Evolutionary conservation across 1,284 basidiomycete genomes (phyloP).

Genomic region (Heimioporus retisporus): DNA sequence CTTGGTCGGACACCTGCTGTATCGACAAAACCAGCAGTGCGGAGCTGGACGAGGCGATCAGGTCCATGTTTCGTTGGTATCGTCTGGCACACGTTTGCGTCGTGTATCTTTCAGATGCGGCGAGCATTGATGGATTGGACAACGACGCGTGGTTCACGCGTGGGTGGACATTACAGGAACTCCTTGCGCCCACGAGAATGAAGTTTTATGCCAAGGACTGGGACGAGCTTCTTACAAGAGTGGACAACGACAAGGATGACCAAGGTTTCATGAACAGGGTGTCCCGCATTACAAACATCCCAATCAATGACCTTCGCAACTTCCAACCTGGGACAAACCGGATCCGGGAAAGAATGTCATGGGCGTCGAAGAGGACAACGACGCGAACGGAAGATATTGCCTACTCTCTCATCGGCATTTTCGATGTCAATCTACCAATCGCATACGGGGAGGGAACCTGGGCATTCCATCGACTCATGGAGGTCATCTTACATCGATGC

Average conservation of each 20-base stretch:
- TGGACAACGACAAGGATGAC: slow-evolving; percentile 26
- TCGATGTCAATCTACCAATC: slow-evolving; percentile 31
- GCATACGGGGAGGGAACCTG: slow-evolving; percentile 31
- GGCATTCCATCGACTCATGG: slow-evolving; percentile 36
- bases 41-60: slow-evolving; percentile 34
- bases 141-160: slow-evolving; percentile 30
- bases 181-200: slow-evolving; percentile 25
- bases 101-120: slow-evolving; percentile 25
- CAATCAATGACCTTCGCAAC: slow-evolving; percentile 15
- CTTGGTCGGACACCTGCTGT: slow-evolving; percentile 36
- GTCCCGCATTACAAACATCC: slow-evolving; percentile 26
- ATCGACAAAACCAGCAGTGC: slow-evolving; percentile 33
- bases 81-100: slow-evolving; percentile 27
- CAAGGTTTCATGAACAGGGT: slow-evolving; percentile 19
- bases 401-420: slow-evolving; percentile 33
- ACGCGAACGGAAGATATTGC: slow-evolving; percentile 31
- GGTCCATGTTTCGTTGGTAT: slow-evolving; percentile 37
- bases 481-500: slow-evolving; percentile 31
- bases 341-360: slow-evolving; percentile 31
- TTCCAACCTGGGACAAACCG: slow-evolving; percentile 30
- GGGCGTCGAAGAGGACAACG: slow-evolving; percentile 29
- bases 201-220: slow-evolving; percentile 29
- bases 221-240: slow-evolving; percentile 18
- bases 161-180: slow-evolving; percentile 30
- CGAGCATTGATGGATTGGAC: slow-evolving; percentile 14